Percentiles rank a stretch among this genome's conserved stretches.
Conservation (phyloP, 306 rosid species). For the Purshia tridentata region DNA sequence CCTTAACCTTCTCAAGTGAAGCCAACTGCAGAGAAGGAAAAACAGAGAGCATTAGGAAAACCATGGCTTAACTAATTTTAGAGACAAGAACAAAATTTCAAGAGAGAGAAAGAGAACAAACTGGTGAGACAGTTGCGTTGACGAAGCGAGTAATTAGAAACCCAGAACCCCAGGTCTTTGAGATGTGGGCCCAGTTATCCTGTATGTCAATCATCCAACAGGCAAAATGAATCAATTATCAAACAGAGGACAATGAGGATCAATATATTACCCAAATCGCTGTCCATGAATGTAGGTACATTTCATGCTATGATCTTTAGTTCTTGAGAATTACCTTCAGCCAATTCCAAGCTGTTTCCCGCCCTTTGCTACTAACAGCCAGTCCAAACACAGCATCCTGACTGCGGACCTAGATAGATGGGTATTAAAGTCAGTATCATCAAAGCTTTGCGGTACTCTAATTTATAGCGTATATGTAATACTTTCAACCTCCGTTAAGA, state of each 20-base stretch:
- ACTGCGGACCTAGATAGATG: slow-evolving; percentile 61
- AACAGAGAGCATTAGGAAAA: not conserved
- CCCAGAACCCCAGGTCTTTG: slow-evolving; percentile 71
- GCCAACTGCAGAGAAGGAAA: slow-evolving; percentile 59
- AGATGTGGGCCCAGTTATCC: slow-evolving; percentile 70
- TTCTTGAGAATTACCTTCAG: slow-evolving; percentile 57
- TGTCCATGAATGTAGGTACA: not conserved
- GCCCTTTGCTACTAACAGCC: slow-evolving; percentile 54
- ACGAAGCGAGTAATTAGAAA: slow-evolving; percentile 70
- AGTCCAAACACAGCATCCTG: slow-evolving; percentile 84
- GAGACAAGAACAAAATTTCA: not conserved
- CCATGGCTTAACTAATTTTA: not conserved
- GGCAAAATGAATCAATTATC: not conserved
- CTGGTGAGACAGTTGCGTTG: slow-evolving; percentile 71
- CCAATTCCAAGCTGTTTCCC: slow-evolving; percentile 88
- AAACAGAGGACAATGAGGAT: too few species aligned
- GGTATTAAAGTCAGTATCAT: slow-evolving; percentile 19
- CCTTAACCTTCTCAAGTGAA: slow-evolving; percentile 73
- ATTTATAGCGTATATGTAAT: not conserved
- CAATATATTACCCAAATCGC: not conserved
- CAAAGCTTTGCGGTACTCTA: slow-evolving; percentile 24
- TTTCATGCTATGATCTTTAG: not conserved
- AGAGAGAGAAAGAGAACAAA: slow-evolving; percentile 39
- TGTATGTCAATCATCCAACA: slow-evolving; percentile 26
- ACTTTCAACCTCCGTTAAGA: slow-evolving; percentile 16